Percentiles rank a stretch among this genome's conserved stretches.
Conservation (phyloP, 352 stramenopile genomes). For the Globisporangium rhizosaccharum region DNA sequence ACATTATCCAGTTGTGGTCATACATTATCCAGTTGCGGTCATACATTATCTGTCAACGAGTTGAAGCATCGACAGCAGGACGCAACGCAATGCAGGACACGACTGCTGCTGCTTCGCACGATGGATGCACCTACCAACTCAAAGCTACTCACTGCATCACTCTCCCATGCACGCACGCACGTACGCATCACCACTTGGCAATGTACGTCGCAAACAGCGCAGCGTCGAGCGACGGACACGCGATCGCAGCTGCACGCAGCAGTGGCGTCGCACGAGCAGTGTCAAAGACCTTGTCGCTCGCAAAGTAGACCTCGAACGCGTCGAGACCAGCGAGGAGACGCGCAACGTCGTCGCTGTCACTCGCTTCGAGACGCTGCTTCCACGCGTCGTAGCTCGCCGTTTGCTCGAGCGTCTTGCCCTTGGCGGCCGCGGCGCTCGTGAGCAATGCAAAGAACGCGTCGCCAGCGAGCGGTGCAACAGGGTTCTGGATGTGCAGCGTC, state of each 20-base stretch:
- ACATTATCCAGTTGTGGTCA: too few relatives aligned
- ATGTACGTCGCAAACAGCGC: slow-evolving; percentile 40
- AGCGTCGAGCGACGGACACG: slow-evolving; percentile 37
- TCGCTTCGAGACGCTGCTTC: slow-evolving; percentile 27
- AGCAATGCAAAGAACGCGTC: slow-evolving; percentile 49
- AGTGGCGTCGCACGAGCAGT: slow-evolving; percentile 34
- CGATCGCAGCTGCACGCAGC: slow-evolving; percentile 29
- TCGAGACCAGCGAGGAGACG: slow-evolving; percentile 53
- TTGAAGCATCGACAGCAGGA: too few relatives aligned
- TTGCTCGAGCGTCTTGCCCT: slow-evolving; percentile 19
- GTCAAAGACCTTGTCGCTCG: slow-evolving; percentile 64
- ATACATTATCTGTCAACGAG: too few relatives aligned
- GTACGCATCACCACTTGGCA: slow-evolving; percentile 21
- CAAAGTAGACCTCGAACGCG: slow-evolving; percentile 65
- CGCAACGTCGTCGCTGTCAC: slow-evolving; percentile 35
- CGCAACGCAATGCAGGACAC: too few relatives aligned
- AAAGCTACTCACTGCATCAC: not conserved
- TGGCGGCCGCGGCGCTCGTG: slow-evolving; percentile 6
- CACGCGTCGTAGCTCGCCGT: slow-evolving; percentile 33
- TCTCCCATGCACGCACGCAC: not conserved
- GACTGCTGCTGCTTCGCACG: too few relatives aligned
- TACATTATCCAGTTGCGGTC: too few relatives aligned
- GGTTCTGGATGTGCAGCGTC: slow-evolving; percentile 76
- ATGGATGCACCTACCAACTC: not conserved
- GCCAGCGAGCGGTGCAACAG: slow-evolving; percentile 29